A percentile compares a stretch with the other conserved stretches of the same genome.
phyloP scores from a whole-genome alignment of 805 yeast genomes.

The Komagataella pseudopastoris region DNA sequence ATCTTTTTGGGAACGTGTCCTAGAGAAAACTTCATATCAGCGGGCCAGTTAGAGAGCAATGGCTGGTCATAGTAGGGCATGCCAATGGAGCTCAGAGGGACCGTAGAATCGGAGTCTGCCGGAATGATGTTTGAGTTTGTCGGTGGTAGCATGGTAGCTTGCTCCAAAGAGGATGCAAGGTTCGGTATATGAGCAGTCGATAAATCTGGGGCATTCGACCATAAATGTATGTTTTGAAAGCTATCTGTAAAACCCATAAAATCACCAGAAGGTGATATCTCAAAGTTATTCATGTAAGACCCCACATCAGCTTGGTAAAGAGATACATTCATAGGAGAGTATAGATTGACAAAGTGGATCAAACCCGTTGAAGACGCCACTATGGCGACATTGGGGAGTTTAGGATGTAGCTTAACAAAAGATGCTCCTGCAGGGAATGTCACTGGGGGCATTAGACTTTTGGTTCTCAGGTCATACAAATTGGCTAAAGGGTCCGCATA shows the following conservation, averaged over 20 bases:
- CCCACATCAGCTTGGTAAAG: conserved; percentile 54
- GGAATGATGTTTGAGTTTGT: conserved; percentile 9
- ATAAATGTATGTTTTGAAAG: conserved; percentile 46
- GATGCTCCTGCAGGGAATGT: conserved; percentile 87
- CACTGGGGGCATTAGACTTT: conserved; percentile 64
- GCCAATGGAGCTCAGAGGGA: conserved; percentile 64
- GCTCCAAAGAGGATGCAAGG: background rate
- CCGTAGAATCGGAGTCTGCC: conserved; percentile 26
- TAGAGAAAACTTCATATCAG: conserved; percentile 42
- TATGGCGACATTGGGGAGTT: conserved; percentile 61
- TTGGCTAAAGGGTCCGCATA: conserved; percentile 71
- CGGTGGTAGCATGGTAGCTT: conserved; percentile 7
- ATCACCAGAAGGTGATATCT: conserved; percentile 63
- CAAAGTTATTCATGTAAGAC: conserved; percentile 32
- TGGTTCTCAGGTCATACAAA: conserved; percentile 63
- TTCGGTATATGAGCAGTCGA: conserved; percentile 18
- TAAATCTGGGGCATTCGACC: conserved; percentile 41
- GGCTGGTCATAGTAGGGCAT: conserved; percentile 76
- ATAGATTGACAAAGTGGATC: conserved; percentile 72
- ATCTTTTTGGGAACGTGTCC: conserved; percentile 44
- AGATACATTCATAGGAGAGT: conserved; percentile 56
- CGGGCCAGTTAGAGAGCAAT: conserved; percentile 72
- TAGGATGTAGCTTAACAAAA: conserved; percentile 76
- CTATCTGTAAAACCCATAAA: conserved; percentile 58
- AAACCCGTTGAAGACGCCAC: conserved; percentile 72